A percentile compares a stretch with the other conserved stretches of the same genome.
Conservation (phyloP, 192 early-diverging fungal genomes). For the Chytriomyces sp. region DNA sequence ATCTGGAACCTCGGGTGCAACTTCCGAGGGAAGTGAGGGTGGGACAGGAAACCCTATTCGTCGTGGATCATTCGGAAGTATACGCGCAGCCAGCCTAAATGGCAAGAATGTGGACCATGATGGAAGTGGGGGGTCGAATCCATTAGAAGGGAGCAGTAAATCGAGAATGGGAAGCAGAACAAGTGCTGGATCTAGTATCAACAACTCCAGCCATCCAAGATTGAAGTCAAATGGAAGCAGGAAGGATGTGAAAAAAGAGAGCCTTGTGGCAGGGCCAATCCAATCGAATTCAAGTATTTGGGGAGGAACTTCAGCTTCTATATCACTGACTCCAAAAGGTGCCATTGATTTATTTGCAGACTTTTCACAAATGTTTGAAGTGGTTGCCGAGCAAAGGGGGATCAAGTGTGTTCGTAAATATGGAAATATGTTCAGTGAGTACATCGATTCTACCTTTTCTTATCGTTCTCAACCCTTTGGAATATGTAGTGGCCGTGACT, state of each 20-base stretch:
- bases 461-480: neutral
- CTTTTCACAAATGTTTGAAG: conserved; percentile 33
- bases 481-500: conserved; percentile 14
- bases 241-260: neutral
- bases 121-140: neutral
- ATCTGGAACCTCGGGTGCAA: neutral
- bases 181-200: neutral
- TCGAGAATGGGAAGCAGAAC: neutral
- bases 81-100: neutral
- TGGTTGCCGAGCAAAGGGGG: conserved; percentile 15
- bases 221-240: neutral
- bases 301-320: conserved; percentile 1
- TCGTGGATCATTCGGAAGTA: neutral
- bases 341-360: conserved; percentile 27
- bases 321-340: conserved; percentile 7
- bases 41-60: neutral
- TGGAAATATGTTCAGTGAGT: conserved; percentile 27
- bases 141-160: neutral
- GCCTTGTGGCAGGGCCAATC: neutral
- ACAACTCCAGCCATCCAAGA: neutral
- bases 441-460: neutral
- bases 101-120: neutral
- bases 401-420: neutral
- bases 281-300: conserved; percentile 1
- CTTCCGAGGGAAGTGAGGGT: too few relatives aligned